phyloP scores from a whole-genome alignment of 306 rosid genomes.

The Corylus avellana region DNA sequence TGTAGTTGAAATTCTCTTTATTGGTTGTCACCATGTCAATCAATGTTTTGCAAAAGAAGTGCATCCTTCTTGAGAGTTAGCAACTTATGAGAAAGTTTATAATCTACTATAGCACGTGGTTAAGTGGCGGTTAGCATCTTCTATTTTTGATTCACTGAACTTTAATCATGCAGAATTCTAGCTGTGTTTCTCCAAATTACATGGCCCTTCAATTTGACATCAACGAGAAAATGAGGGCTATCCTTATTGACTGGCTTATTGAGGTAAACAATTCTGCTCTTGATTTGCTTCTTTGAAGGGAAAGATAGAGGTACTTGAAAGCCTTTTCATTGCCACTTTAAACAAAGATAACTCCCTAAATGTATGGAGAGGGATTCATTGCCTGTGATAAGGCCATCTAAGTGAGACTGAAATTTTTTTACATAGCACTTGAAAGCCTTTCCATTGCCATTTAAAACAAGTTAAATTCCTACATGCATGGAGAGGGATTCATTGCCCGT shows the following conservation, averaged over 20 bases:
- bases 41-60: background rate
- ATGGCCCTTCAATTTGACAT: constrained; percentile 42
- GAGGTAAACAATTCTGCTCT: constrained; percentile 31
- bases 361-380: background rate
- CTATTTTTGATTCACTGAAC: constrained; percentile 1
- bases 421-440: background rate
- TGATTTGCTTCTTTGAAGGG: background rate
- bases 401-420: background rate
- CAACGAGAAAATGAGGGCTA: constrained; percentile 53
- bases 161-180: constrained; percentile 30
- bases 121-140: background rate
- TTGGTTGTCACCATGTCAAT: background rate
- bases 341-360: background rate
- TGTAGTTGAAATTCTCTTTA: background rate
- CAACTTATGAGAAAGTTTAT: background rate
- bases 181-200: constrained; percentile 40
- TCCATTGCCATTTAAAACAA: background rate
- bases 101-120: background rate
- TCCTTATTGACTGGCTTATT: constrained; percentile 48
- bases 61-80: background rate
- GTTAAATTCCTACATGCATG: background rate
- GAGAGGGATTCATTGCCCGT: background rate
- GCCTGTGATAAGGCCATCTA: background rate
- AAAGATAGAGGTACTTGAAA: background rate
- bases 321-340: background rate